Evolutionary conservation across 768 basidiomycete genomes (phyloP).

Genomic region (Mycena amicta): DNA sequence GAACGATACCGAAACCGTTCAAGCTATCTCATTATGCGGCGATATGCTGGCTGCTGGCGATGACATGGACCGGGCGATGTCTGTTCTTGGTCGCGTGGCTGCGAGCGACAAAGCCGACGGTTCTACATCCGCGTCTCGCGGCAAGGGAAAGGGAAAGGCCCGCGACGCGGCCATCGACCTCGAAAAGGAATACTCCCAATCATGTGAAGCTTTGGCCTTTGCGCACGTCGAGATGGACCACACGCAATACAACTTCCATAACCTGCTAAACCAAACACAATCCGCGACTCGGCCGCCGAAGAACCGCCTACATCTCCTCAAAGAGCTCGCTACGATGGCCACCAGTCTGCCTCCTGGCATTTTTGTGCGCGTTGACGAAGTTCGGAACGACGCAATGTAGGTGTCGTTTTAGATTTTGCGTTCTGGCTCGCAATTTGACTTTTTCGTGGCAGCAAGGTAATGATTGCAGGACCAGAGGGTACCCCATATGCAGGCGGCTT

Average conservation of each 20-base stretch:
- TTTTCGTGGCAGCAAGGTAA: slow-evolving; percentile 42
- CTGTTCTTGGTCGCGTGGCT: slow-evolving; percentile 36
- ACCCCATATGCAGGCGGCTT: slow-evolving; percentile 58
- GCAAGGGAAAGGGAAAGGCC: slow-evolving; percentile 23
- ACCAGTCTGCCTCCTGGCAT: slow-evolving; percentile 59
- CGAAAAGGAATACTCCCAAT: slow-evolving; percentile 43
- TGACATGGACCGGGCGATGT: slow-evolving; percentile 51
- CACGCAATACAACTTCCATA: slow-evolving; percentile 37
- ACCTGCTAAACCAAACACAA: slow-evolving; percentile 34
- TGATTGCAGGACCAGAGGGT: slow-evolving; percentile 60
- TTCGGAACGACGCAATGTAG: slow-evolving; percentile 58
- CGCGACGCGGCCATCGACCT: slow-evolving; percentile 34
- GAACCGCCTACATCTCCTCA: slow-evolving; percentile 52
- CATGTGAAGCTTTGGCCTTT: slow-evolving; percentile 53
- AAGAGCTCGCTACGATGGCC: slow-evolving; percentile 58
- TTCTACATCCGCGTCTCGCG: too few species aligned
- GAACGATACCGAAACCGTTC: slow-evolving; percentile 41
- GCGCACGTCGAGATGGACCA: slow-evolving; percentile 41
- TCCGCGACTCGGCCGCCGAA: slow-evolving; percentile 45
- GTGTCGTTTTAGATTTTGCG: slow-evolving; percentile 23
- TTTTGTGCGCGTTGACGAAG: slow-evolving; percentile 60
- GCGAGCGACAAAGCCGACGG: neutral
- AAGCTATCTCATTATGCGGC: slow-evolving; percentile 49
- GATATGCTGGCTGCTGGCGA: slow-evolving; percentile 54
- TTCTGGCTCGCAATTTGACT: slow-evolving; percentile 12